Conservation (phyloP, 208 protist genomes). For the Acanthamoeba triangularis region DNA sequence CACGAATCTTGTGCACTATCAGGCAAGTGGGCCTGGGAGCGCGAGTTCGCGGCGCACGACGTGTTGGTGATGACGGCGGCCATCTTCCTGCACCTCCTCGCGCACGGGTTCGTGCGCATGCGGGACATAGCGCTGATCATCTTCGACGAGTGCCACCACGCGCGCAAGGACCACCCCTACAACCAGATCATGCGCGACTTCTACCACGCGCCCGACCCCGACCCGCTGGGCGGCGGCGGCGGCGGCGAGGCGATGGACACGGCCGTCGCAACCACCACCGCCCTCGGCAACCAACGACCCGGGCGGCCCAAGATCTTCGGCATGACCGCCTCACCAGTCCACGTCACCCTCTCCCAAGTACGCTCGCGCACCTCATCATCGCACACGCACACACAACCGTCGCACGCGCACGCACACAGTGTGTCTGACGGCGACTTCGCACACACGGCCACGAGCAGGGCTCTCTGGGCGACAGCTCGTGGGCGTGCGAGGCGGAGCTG, state of each 20-base stretch:
- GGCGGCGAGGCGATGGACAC: neutral
- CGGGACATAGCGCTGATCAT: conserved; percentile 82
- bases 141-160: conserved; percentile 92
- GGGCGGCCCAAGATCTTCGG: conserved; percentile 86
- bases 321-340: conserved; percentile 86
- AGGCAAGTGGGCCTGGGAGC: neutral
- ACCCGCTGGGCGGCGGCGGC: neutral
- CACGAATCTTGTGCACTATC: neutral
- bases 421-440: neutral
- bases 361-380: neutral
- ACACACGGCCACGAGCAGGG: neutral
- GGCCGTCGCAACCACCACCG: neutral
- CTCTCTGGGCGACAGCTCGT: neutral
- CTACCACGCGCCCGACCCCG: conserved; percentile 25
- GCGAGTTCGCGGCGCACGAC: conserved; percentile 24
- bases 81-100: conserved; percentile 82
- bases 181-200: conserved; percentile 75
- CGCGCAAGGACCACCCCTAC: conserved; percentile 67
- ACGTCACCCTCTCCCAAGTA: neutral
- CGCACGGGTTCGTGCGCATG: conserved; percentile 53
- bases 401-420: neutral
- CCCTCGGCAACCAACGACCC: neutral
- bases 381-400: neutral
- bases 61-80: conserved; percentile 87
- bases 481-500: neutral